Evolutionary conservation across 2,329 filamentous ascomycete species (phyloP).

Genomic region (Fusarium incarnatum): DNA sequence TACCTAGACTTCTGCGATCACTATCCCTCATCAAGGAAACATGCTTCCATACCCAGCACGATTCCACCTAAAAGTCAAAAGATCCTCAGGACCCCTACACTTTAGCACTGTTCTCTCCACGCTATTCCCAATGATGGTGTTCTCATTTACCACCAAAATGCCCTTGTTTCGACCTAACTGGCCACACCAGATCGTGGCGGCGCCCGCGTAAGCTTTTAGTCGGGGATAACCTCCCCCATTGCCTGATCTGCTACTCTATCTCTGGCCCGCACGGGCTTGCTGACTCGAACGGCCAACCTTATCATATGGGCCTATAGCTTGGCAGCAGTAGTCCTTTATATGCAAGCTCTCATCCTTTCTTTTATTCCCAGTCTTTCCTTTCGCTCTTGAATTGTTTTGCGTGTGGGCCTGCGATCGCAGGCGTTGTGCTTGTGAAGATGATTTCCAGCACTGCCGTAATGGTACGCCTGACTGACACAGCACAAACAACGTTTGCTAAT

Average conservation of each 20-base stretch:
- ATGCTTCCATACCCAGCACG: background rate
- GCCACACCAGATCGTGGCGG: background rate
- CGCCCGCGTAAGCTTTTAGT: background rate
- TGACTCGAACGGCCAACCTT: background rate
- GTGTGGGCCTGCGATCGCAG: background rate
- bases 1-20: no score
- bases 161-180: background rate
- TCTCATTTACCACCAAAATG: background rate
- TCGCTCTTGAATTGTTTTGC: no score
- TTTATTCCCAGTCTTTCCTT: no score
- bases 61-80: background rate
- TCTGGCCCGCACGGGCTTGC: background rate
- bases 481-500: no score
- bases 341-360: background rate
- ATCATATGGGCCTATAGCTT: background rate
- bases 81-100: background rate
- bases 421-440: background rate
- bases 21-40: background rate
- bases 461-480: no score
- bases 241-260: background rate
- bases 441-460: conserved; percentile 10
- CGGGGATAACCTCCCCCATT: background rate
- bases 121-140: background rate
- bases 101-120: background rate
- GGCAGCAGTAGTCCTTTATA: background rate